Evolutionary conservation across 176 grass and related monocot species (phyloP).

Genomic region (Ananas comosus): DNA sequence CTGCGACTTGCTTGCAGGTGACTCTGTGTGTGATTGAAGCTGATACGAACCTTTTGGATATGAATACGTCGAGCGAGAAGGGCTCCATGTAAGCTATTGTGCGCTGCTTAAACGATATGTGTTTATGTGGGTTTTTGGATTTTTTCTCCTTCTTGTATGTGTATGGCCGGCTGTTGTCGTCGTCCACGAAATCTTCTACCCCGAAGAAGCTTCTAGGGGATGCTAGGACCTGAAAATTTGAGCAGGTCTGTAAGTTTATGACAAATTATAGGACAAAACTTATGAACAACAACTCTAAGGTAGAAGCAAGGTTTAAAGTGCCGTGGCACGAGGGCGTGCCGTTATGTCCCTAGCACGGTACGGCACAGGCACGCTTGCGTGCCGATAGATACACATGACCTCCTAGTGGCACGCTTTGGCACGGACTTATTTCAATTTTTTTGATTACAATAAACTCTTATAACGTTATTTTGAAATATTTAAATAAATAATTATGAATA

Average conservation of each 20-base stretch:
- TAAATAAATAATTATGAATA: no score
- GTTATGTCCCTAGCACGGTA: no score
- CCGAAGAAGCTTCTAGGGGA: constrained; percentile 84
- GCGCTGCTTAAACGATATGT: constrained; percentile 90
- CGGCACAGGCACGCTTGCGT: no score
- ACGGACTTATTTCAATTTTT: no score
- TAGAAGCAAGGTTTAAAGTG: no score
- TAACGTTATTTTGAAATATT: no score
- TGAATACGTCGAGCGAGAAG: constrained; percentile 82
- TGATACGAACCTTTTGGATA: constrained; percentile 82
- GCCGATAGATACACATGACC: no score
- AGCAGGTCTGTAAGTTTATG: neutral
- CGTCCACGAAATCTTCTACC: constrained; percentile 78
- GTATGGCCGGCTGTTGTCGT: constrained; percentile 83
- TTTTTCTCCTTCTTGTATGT: constrained; percentile 95
- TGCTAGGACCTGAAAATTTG: constrained; percentile 31
- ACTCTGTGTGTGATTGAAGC: constrained; percentile 72
- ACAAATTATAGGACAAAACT: neutral
- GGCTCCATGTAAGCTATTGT: constrained; percentile 84
- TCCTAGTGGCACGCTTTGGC: no score
- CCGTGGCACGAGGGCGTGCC: no score
- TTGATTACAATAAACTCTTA: no score
- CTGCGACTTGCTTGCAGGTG: constrained; percentile 80
- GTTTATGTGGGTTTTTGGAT: constrained; percentile 79
- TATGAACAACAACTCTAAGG: neutral